Base-by-base conservation (phyloP, 2,329 filamentous ascomycete genomes). In the Pyricularia sp. region DNA sequence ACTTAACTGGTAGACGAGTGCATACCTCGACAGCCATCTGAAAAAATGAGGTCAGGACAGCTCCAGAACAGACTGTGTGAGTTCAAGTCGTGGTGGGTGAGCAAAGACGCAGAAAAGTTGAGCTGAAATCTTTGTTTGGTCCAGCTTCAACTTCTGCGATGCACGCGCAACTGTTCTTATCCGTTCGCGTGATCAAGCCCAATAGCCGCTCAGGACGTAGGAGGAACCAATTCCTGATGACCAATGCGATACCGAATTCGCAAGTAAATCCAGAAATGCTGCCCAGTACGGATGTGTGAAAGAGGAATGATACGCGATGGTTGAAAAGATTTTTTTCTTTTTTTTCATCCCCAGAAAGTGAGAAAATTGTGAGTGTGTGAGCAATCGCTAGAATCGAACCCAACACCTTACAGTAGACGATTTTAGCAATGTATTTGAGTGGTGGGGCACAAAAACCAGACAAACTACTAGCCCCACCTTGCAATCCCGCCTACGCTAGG, bases 361-460 rank as follows among this genome's bases (percentile, higher is more conserved):
- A 55, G 24, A 28, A 59, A 59, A 59, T 28, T 28, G 24, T 59
- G 55, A 59, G 26, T 5, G 13, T 16, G 26, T 59, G 55, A 59
- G 55, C 55, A 59, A 59, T 30, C 28, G 55, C 60, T 44, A 62
- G 60, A 62, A 62, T 62, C 30, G 35, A 44, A 62, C 60, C 60
- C 60, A 62, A 24, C 26, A 62, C 31, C 60, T 35, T 13, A 62
- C 19, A 62, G 28, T 35, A 49, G 19, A n/a, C 60, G 31, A 22
- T 28, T 30, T 28, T 22, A 40, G 22, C 9, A 19, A 31, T 31
- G 33, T 10, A 28, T 31, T 62, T 13, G 19, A 22, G 16, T 35
- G 28, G 35, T 62, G 60, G 31, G 55, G 55, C 55, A 59, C 16
- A 12, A 28, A 19, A 13, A 22, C 13, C 26, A 59, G 16, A 24